A percentile compares a stretch with the other conserved stretches of the same genome.
Conservation (phyloP, 1,284 basidiomycete genomes). For the Xerocomus amazonicus region DNA sequence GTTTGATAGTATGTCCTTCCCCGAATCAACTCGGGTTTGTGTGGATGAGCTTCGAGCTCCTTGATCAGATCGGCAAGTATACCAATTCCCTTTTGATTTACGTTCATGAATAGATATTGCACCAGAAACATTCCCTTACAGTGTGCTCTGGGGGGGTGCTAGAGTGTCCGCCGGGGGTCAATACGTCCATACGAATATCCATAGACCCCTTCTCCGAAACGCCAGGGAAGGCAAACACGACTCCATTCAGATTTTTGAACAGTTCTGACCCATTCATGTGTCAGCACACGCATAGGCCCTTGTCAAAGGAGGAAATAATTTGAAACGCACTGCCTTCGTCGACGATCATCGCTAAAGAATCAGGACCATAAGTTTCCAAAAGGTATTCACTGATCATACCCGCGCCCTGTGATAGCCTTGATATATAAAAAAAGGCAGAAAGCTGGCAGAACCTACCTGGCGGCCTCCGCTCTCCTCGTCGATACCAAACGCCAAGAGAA, state of each 20-base stretch:
- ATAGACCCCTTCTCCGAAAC: slow-evolving; percentile 67
- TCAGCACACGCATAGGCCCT: not conserved
- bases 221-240: slow-evolving; percentile 46
- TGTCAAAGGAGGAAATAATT: not conserved
- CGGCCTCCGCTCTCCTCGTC: too few species aligned
- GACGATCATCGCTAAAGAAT: slow-evolving; percentile 54
- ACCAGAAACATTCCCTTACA: slow-evolving; percentile 28
- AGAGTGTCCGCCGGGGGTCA: slow-evolving; percentile 65
- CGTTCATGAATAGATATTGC: not conserved
- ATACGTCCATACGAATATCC: slow-evolving; percentile 51
- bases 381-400: too few species aligned
- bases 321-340: slow-evolving; percentile 41
- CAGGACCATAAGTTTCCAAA: slow-evolving; percentile 44
- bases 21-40: slow-evolving; percentile 34
- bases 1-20: slow-evolving; percentile 27
- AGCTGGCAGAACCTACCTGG: too few species aligned
- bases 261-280: slow-evolving; percentile 26
- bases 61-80: slow-evolving; percentile 50
- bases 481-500: too few species aligned
- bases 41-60: slow-evolving; percentile 48
- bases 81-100: slow-evolving; percentile 46
- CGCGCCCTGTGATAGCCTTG: too few species aligned
- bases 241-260: slow-evolving; percentile 35
- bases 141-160: slow-evolving; percentile 58
- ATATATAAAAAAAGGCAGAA: too few species aligned